Base-by-base conservation (phyloP, 805 yeast genomes). In the Metschnikowia baotianmanensis region DNA sequence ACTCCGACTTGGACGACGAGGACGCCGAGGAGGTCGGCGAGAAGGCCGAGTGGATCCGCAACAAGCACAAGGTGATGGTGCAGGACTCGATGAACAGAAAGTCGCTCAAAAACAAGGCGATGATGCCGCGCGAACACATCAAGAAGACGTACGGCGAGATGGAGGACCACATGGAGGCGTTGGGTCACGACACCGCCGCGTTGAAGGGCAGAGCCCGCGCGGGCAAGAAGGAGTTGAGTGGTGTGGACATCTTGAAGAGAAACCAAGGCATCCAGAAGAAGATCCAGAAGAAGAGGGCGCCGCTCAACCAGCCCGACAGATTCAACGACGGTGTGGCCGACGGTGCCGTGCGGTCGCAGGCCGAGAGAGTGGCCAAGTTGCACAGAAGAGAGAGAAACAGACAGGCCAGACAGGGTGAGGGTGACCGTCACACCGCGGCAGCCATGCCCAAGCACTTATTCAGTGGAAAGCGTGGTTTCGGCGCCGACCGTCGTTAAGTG, bases 381-480 rank as follows among this genome's bases (percentile, higher is more conserved):
- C 90, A 86, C 65, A 87, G 96, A 78, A 82, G 96, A 70, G 95
- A 86, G 61, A 82, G 98, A 72, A 87, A 90, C 70, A 83, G 90
- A 73, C 67, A 74, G 59, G 96, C 97, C 31, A 82, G 95, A 68
- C 85, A 81, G 52, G 96, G 98, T 72, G 99, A 93, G 72, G 85
- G 86, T 59, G 99, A 93, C 70, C 83, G 98, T 68, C 96, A 88
- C 64, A 73, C 80, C 43, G 78, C 89, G 40, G 93, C 86, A 38
- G 72, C 86, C 47, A 67, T 86, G 71, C 96, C 97, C 50, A 91
- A 90, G 74, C 99, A 93, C 71, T 75, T 93, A 77, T 86, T 84
- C 74, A 71, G 88, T 57, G 99, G 99, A 71, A 93, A 93, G 78
- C 82, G 99, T 71, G 95, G 97, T 74, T 81, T 80, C 58, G 97